These are phyloP conservation scores for Suillus americanus DNA, from an alignment of 768 basidiomycete genomes.

Conservation along the genomic window DNA sequence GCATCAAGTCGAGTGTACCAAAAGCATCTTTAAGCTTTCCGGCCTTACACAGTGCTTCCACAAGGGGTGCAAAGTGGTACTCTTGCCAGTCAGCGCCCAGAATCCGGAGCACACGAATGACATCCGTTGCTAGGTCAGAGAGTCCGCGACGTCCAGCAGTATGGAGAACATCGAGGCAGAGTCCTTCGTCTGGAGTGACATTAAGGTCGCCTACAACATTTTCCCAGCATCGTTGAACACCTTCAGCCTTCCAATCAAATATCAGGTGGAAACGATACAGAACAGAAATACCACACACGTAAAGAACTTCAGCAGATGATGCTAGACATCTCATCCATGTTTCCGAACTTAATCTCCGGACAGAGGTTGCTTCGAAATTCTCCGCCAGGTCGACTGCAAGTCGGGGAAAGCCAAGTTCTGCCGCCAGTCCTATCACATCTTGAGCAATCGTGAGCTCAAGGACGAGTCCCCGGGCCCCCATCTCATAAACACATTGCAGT, in stretches of 20 bases:
- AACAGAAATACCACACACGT: slow-evolving; percentile 51
- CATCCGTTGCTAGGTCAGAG: slow-evolving; percentile 66
- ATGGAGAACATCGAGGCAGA: slow-evolving; percentile 66
- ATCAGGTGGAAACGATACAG: background rate
- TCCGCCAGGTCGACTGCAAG: slow-evolving; percentile 72
- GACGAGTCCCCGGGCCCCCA: slow-evolving; percentile 50
- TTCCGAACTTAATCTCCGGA: slow-evolving; percentile 49
- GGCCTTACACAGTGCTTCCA: slow-evolving; percentile 69
- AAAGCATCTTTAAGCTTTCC: slow-evolving; percentile 64
- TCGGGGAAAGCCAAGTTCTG: slow-evolving; percentile 53
- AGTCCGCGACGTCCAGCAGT: slow-evolving; percentile 74
- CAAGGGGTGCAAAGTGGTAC: slow-evolving; percentile 73
- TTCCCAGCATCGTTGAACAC: slow-evolving; percentile 63
- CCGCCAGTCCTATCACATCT: slow-evolving; percentile 52
- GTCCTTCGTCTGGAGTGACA: slow-evolving; percentile 71
- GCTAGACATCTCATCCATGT: slow-evolving; percentile 70
- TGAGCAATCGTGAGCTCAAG: slow-evolving; percentile 52
- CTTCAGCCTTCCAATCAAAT: slow-evolving; percentile 52
- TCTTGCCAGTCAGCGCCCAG: slow-evolving; percentile 56
- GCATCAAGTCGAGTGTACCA: slow-evolving; percentile 58
- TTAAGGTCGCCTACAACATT: slow-evolving; percentile 50
- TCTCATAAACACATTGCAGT: slow-evolving; percentile 57
- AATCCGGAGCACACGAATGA: slow-evolving; percentile 53
- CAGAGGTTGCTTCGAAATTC: slow-evolving; percentile 55
- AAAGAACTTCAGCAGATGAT: slow-evolving; percentile 61